Evolutionary conservation across 2,329 filamentous ascomycete species (phyloP).

Genomic region (Seiridium unicorne): DNA sequence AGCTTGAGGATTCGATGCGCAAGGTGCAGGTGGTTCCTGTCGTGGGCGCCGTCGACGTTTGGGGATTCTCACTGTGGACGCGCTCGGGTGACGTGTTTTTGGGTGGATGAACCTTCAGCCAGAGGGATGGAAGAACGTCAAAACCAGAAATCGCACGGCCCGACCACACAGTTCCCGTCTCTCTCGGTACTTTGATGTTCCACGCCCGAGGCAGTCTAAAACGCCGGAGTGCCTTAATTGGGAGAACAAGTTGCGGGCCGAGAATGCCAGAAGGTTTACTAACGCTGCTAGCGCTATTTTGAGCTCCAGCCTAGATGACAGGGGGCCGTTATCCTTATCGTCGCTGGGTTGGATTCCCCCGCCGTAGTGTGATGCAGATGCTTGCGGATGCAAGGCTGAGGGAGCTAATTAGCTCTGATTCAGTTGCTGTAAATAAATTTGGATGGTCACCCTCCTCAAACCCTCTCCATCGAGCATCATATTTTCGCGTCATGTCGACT

Average conservation of each 20-base stretch:
- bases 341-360: too few species aligned
- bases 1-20: background rate
- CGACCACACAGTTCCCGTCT: conserved; percentile 8
- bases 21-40: background rate
- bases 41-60: conserved; percentile 13
- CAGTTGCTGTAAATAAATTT: background rate
- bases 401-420: background rate
- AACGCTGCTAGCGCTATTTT: too few species aligned
- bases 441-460: background rate
- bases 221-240: background rate
- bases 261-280: too few species aligned
- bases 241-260: background rate
- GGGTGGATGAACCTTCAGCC: background rate
- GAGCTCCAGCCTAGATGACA: background rate
- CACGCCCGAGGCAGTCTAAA: background rate
- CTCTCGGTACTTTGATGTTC: conserved; percentile 4
- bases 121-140: conserved; percentile 3
- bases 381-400: background rate
- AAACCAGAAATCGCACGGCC: conserved; percentile 6
- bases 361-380: background rate
- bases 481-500: too few species aligned
- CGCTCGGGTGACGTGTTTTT: conserved; percentile 3
- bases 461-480: background rate
- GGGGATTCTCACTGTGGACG: conserved; percentile 10
- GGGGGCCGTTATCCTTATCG: background rate